phyloP scores from a whole-genome alignment of 2,329 filamentous ascomycete genomes.

The Macroventuria anomochaeta region DNA sequence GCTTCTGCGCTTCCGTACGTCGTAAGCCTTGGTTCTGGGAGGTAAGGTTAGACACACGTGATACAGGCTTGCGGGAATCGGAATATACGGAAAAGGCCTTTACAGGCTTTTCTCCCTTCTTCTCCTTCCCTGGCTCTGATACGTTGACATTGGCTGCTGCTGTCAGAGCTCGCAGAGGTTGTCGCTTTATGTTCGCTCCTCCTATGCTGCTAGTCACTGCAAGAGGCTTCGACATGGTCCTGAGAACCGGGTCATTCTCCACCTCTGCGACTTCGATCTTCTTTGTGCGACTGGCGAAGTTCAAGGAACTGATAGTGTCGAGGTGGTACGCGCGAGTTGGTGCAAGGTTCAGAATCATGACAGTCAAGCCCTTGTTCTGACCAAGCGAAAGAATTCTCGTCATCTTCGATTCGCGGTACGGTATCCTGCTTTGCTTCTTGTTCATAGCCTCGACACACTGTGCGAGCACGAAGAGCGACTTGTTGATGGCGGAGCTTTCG shows the following conservation, averaged over 20 bases:
- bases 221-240: slow-evolving; percentile 48
- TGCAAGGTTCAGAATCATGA: slow-evolving; percentile 96
- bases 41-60: slow-evolving; percentile 38
- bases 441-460: slow-evolving; percentile 96
- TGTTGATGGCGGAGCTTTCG: slow-evolving; percentile 98
- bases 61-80: slow-evolving; percentile 58
- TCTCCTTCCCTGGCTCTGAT: slow-evolving; percentile 59
- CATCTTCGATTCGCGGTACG: slow-evolving; percentile 97
- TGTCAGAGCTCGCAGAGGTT: slow-evolving; percentile 79
- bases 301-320: slow-evolving; percentile 90
- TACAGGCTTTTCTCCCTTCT: slow-evolving; percentile 69
- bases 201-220: slow-evolving; percentile 43
- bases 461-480: slow-evolving; percentile 90
- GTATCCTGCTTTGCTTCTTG: slow-evolving; percentile 75
- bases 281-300: slow-evolving; percentile 94
- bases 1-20: slow-evolving; percentile 53
- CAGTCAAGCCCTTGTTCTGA: slow-evolving; percentile 91
- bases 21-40: slow-evolving; percentile 44
- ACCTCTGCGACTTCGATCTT: slow-evolving; percentile 95
- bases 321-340: slow-evolving; percentile 92
- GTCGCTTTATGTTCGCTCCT: slow-evolving; percentile 61
- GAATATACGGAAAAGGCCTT: slow-evolving; percentile 90
- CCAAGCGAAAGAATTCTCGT: slow-evolving; percentile 90
- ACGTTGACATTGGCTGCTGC: slow-evolving; percentile 77
- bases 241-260: slow-evolving; percentile 90